Conservation (phyloP, 306 rosid species). For the Lathyrus aphaca region DNA sequence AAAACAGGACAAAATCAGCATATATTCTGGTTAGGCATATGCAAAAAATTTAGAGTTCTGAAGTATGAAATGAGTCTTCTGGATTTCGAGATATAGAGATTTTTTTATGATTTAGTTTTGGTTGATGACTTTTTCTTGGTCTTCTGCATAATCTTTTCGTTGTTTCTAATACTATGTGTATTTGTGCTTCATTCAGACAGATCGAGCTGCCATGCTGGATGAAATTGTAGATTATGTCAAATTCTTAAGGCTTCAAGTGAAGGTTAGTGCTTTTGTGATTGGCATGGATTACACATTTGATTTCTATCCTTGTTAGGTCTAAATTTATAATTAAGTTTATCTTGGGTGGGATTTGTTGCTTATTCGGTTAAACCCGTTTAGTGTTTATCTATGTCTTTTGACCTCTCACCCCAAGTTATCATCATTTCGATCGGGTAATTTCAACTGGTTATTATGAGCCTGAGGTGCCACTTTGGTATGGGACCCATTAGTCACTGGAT, state of each 20-base stretch:
- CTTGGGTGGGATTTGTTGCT: conserved; percentile 18
- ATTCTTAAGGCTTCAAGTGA: conserved; percentile 95
- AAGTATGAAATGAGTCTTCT: conserved; percentile 7
- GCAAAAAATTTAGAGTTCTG: not conserved
- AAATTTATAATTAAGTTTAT: conserved; percentile 1
- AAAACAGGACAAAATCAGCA: not conserved
- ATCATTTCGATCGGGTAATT: conserved; percentile 4
- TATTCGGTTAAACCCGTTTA: conserved; percentile 22
- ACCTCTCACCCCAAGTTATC: not conserved
- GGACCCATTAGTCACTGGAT: conserved; percentile 31
- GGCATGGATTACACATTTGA: conserved; percentile 14
- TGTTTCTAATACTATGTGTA: conserved; percentile 35
- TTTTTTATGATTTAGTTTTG: conserved; percentile 21
- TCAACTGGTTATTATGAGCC: conserved; percentile 18
- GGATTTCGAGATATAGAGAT: conserved; percentile 25
- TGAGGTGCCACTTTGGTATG: conserved; percentile 27
- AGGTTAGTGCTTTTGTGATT: conserved; percentile 55
- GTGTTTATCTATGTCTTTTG: conserved; percentile 20
- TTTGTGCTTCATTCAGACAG: conserved; percentile 59
- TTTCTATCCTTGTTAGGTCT: conserved; percentile 17
- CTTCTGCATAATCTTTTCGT: conserved; percentile 22
- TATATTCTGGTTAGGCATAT: conserved; percentile 8
- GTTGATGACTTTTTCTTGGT: conserved; percentile 11
- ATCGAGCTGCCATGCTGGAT: conserved; percentile 97
- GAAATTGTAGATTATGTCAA: conserved; percentile 96